A percentile compares a stretch with the other conserved stretches of the same genome.
These are phyloP conservation scores for Penicillium crustosum DNA, from an alignment of 2,329 filamentous ascomycete species.

Conservation along the genomic window DNA sequence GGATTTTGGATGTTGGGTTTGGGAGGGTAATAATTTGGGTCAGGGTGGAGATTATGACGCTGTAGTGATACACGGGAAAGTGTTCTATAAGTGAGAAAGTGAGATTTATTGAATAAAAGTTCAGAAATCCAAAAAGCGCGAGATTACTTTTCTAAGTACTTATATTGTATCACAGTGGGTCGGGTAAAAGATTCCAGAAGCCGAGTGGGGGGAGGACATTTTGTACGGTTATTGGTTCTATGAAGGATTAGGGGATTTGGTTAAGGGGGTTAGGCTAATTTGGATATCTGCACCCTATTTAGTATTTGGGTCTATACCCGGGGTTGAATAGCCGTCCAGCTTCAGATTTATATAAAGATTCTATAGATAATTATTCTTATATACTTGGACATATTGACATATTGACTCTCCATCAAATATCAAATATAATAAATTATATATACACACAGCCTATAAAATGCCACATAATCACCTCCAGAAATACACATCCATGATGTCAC, in stretches of 20 bases:
- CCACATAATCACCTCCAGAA: not conserved
- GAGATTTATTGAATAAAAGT: conserved; percentile 1
- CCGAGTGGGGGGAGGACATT: conserved; percentile 25
- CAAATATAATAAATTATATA: no score
- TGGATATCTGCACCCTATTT: not conserved
- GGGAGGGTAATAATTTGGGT: conserved; percentile 9
- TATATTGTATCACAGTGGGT: conserved; percentile 30
- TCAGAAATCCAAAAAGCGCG: conserved; percentile 3
- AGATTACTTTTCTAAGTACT: conserved; percentile 27
- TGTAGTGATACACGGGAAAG: conserved; percentile 16
- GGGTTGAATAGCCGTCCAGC: not conserved
- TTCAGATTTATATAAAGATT: not conserved
- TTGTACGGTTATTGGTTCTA: not conserved
- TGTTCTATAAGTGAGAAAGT: not conserved
- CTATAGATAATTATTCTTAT: not conserved
- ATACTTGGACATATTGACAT: not conserved
- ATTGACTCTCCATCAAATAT: no score
- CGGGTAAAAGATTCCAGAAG: conserved; percentile 27
- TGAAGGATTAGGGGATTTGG: not conserved
- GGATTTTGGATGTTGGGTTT: conserved; percentile 5
- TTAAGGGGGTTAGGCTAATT: not conserved
- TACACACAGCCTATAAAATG: not conserved
- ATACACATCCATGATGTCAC: conserved; percentile 6
- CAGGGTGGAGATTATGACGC: conserved; percentile 23
- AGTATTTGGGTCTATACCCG: no score